phyloP scores from a whole-genome alignment of 805 yeast genomes.

The Komagataella kurtzmanii region DNA sequence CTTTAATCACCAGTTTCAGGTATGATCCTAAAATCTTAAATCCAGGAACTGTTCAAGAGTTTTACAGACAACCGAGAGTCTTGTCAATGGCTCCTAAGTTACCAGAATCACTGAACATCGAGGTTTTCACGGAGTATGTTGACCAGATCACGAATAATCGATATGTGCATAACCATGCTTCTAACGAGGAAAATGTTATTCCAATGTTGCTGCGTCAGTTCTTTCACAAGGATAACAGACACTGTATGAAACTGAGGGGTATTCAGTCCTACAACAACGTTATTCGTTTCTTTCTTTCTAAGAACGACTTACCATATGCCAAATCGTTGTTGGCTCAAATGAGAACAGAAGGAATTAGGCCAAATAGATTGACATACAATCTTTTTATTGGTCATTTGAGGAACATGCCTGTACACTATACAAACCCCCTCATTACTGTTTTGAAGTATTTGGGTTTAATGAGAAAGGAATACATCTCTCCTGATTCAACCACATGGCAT shows the following conservation, averaged over 20 bases:
- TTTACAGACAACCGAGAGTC: background rate
- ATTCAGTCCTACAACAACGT: conserved; percentile 21
- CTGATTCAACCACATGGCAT: conserved; percentile 25
- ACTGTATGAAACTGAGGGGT: conserved; percentile 16
- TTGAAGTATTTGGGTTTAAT: conserved; percentile 18
- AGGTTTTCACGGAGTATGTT: conserved; percentile 2
- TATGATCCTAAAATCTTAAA: background rate
- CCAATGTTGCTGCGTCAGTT: conserved; percentile 22
- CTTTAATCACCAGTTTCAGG: background rate
- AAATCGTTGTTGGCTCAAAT: conserved; percentile 26
- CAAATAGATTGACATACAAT: conserved; percentile 25
- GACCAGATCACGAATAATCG: background rate
- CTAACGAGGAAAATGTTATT: conserved; percentile 22
- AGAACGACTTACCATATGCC: conserved; percentile 25
- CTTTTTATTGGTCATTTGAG: conserved; percentile 17
- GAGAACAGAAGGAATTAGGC: conserved; percentile 17
- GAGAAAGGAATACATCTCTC: conserved; percentile 13
- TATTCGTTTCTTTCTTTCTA: conserved; percentile 22
- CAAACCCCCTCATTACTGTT: conserved; percentile 6
- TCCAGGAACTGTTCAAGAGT: background rate
- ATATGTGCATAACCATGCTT: conserved; percentile 16
- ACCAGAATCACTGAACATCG: background rate
- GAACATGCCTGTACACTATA: conserved; percentile 8
- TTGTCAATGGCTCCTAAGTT: background rate
- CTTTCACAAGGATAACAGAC: conserved; percentile 23